Evolutionary conservation across 2,329 filamentous ascomycete genomes (phyloP), one percentile per base, ranked within the genome.

Genomic region (Diplodia scrobiculata): DNA sequence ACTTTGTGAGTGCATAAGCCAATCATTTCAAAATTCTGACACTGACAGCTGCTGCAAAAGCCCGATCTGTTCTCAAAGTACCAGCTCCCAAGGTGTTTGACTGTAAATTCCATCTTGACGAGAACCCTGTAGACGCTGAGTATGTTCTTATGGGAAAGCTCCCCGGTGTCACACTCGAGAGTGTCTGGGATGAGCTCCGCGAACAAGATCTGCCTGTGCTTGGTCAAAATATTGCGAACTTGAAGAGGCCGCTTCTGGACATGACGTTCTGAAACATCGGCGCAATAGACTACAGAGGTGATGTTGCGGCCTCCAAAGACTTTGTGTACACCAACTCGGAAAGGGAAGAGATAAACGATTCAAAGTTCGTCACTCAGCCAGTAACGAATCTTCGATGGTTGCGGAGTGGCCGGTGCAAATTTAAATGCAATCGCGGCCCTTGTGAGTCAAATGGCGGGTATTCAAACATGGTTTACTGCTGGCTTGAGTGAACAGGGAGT

Each of bases 51-150:
- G 9, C 29, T 11, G 5, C 29, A 5, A 10, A 53, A 29, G 51
- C 51, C 9, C 25, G 29, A 13, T 19, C 51, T n/a, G 51, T 34
- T 34, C 51, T 53, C 13, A 19, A 34, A 17, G 9, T 34, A 9
- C 27, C 29, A 7, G 27, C 17, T 5, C 29, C 27, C 11, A 34
- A 36, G 11, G 51, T 53, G 13, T 27, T 53, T 4, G 27, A 27
- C 17, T 34, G 51, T 27, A 53, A 53, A 13, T 53, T 29, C 14
- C 5, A 27, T 6, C 7, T 29, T 5, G 25, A 9, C 6, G 54
- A 59, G 5, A 59, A 59, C 38, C 34, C 54, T 5, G 34, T 59
- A 5, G 54, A 34, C 13, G 54, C 54, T 14, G 34, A 59, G 21
- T 41, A 36, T 17, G 38, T 59, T 14, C 34, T 45, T 19, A 59